Evolutionary conservation across 768 basidiomycete species (phyloP).

Genomic region (Suillus fuscotomentosus): DNA sequence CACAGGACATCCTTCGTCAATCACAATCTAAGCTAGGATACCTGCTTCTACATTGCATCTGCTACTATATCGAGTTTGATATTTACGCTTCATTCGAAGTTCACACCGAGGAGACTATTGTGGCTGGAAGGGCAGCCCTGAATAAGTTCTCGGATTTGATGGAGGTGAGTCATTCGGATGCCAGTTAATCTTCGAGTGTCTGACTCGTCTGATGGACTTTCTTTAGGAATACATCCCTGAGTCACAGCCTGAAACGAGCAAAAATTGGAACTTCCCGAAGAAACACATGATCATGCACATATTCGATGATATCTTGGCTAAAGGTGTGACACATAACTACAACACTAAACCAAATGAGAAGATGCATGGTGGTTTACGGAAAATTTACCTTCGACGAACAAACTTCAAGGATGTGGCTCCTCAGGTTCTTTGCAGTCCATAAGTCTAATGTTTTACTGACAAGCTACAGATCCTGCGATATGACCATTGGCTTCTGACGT

Average conservation of each 20-base stretch:
- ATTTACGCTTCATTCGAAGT: slow-evolving; percentile 29
- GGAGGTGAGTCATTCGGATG: slow-evolving; percentile 14
- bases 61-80: slow-evolving; percentile 31
- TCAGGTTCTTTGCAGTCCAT: slow-evolving; percentile 27
- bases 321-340: slow-evolving; percentile 31
- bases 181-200: too few relatives aligned
- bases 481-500: not conserved
- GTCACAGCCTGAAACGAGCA: not conserved
- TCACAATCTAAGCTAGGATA: slow-evolving; percentile 16
- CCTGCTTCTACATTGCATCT: slow-evolving; percentile 26
- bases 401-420: slow-evolving; percentile 34
- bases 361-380: slow-evolving; percentile 25
- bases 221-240: not conserved
- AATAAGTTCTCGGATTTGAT: slow-evolving; percentile 17
- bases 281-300: slow-evolving; percentile 29
- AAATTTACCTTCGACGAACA: slow-evolving; percentile 23
- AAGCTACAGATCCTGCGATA: slow-evolving; percentile 4
- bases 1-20: slow-evolving; percentile 21
- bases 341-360: slow-evolving; percentile 34
- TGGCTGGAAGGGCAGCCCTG: slow-evolving; percentile 18
- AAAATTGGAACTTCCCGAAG: slow-evolving; percentile 35
- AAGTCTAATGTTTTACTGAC: not conserved
- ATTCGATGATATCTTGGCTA: slow-evolving; percentile 31
- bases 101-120: slow-evolving; percentile 30
- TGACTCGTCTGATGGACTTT: not conserved